A percentile compares a stretch with the other conserved stretches of the same genome.
Conservation (phyloP, 805 yeast species). For the Wickerhamomyces mucosus region DNA sequence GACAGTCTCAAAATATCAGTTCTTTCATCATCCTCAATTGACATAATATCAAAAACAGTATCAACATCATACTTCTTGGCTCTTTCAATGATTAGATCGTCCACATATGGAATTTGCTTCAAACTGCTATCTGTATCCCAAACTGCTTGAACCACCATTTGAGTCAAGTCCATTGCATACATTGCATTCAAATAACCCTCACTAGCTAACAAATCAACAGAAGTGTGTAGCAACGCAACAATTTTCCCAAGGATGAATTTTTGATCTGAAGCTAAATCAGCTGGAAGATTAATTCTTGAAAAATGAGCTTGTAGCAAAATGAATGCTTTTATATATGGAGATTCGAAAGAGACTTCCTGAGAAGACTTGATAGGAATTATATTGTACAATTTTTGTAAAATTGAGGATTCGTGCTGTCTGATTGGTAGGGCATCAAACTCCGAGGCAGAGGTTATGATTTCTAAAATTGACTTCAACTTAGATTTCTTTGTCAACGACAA, state of each 20-base stretch:
- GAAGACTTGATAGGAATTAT: constrained; percentile 54
- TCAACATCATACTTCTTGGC: constrained; percentile 49
- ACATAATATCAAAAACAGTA: constrained; percentile 72
- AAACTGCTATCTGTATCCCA: constrained; percentile 78
- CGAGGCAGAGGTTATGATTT: constrained; percentile 52
- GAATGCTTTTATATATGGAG: constrained; percentile 63
- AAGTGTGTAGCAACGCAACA: constrained; percentile 48
- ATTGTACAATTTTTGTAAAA: constrained; percentile 41
- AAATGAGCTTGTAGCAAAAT: constrained; percentile 75
- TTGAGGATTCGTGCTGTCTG: constrained; percentile 46
- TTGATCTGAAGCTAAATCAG: constrained; percentile 54
- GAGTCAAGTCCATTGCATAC: constrained; percentile 78
- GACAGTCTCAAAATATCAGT: constrained; percentile 49
- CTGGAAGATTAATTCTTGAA: constrained; percentile 51
- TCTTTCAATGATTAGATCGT: constrained; percentile 38
- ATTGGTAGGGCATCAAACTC: constrained; percentile 68
- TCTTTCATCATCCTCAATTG: constrained; percentile 59
- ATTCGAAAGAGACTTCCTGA: constrained; percentile 22
- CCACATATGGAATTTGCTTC: constrained; percentile 71
- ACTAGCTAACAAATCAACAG: constrained; percentile 68
- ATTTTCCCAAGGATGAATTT: constrained; percentile 38
- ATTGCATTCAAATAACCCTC: constrained; percentile 75
- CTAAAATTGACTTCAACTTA: constrained; percentile 52
- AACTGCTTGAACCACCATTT: constrained; percentile 78
- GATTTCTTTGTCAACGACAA: constrained; percentile 43